Evolutionary conservation across 495 filamentous ascomycete species (phyloP), one percentile per base, ranked within the genome.

Genomic region (Penicillium canariense): DNA sequence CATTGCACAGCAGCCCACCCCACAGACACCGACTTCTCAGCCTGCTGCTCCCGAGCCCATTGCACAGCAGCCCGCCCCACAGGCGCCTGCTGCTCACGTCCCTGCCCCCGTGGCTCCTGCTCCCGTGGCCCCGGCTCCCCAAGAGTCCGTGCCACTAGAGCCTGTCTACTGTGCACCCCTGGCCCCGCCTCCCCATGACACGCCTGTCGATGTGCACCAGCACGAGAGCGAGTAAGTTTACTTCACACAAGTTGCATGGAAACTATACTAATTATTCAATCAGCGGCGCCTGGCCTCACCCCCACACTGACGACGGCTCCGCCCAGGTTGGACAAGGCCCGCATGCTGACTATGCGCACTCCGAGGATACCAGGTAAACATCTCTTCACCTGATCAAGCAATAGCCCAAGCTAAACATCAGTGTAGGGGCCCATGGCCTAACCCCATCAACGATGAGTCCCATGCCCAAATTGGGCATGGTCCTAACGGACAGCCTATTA

Each of bases 111-210:
- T n/a, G n/a, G n/a, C n/a, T n/a, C n/a, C n/a, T n/a, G n/a, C n/a
- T n/a, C n/a, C n/a, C n/a, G n/a, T n/a, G 51, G 35, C 48, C 5
- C 36, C 42, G 0, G 48, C 44, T 35, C 39, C 45, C 2, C 17
- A 55, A 20, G 28, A 49, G 12, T 43, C 51, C 4, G 23, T 48
- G 20, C 49, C 59, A 4, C 31, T 47, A 18, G 46, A 38, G 23
- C 58, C 58, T 18, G 17, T 44, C n/a, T 61, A 38, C 25, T 51
- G 48, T 26, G 52, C 65, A 27, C 63, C 65, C 7, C 48, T 50
- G 17, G 31, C 60, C 15, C 63, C 70, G 6, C 49, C 55, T 3
- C 36, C 25, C 5, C n/a, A 54, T 14, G 36, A 50, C 26, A 45
- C 53, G 39, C 54, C 58, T 12, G 39, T 54, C 26, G 50, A 48